phyloP scores from a whole-genome alignment of 2,329 filamentous ascomycete genomes.

The Fusarium coffeatum region DNA sequence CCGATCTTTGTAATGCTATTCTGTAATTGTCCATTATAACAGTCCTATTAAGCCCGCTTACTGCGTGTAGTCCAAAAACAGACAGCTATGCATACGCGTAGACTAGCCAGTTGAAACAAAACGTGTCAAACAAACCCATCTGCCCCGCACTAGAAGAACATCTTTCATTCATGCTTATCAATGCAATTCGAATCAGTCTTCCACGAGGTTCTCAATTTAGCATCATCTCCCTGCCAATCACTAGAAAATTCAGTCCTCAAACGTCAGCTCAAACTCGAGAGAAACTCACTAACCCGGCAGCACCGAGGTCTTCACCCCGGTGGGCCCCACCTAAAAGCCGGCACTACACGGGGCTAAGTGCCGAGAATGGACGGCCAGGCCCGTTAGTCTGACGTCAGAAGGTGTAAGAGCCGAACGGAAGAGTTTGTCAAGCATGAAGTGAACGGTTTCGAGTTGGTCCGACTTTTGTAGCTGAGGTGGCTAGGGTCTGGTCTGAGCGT shows the following conservation, averaged over 20 bases:
- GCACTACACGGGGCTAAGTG: constrained; percentile 34
- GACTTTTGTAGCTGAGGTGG: constrained; percentile 6
- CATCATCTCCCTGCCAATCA: too few relatives aligned
- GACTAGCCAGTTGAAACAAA: background rate
- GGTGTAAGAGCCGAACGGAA: constrained; percentile 2
- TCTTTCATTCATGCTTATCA: constrained; percentile 1
- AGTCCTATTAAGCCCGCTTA: background rate
- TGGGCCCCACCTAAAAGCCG: constrained; percentile 22
- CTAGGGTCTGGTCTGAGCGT: constrained; percentile 11
- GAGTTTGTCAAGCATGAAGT: constrained; percentile 35
- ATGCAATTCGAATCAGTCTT: constrained; percentile 8
- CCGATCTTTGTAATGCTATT: background rate
- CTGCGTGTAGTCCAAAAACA: background rate
- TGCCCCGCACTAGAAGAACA: background rate
- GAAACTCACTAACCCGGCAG: constrained; percentile 7
- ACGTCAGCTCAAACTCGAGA: background rate
- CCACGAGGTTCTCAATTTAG: constrained; percentile 6
- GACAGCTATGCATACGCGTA: background rate
- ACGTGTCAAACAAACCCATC: background rate
- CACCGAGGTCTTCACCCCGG: constrained; percentile 23
- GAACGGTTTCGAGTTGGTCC: constrained; percentile 25
- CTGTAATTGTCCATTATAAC: background rate
- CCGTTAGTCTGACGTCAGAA: constrained; percentile 36
- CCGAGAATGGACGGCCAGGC: constrained; percentile 39
- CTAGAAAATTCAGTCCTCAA: background rate